Percentiles rank a stretch among this genome's conserved stretches.
These are phyloP conservation scores for Irpex sp. DNA, from an alignment of 1,284 basidiomycete species.

Conservation along the genomic window DNA sequence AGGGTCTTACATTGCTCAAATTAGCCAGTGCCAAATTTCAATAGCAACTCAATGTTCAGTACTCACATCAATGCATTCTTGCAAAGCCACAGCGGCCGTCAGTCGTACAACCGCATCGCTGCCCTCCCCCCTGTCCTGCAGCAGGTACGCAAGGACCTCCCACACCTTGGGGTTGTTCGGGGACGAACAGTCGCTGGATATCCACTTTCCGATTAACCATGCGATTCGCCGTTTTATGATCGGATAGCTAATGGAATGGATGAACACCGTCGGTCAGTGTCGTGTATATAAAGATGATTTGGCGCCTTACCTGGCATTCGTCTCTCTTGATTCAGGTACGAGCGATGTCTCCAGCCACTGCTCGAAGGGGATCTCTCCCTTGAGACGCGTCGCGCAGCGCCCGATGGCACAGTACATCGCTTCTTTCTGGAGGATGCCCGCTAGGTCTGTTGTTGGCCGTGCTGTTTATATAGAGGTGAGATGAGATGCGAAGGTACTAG, in stretches of 20 bases:
- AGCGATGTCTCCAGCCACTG: slow-evolving; percentile 64
- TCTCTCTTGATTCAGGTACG: slow-evolving; percentile 50
- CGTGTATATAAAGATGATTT: not conserved
- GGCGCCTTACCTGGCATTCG: slow-evolving; percentile 50
- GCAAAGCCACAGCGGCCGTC: slow-evolving; percentile 72
- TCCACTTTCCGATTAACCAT: slow-evolving; percentile 87
- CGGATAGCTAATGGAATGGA: slow-evolving; percentile 54
- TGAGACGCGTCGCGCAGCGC: slow-evolving; percentile 71
- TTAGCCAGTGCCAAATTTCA: too few relatives aligned
- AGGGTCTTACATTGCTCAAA: slow-evolving; percentile 39
- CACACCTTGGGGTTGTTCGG: slow-evolving; percentile 68
- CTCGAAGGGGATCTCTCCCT: slow-evolving; percentile 61
- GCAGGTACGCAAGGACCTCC: slow-evolving; percentile 75
- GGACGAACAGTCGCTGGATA: slow-evolving; percentile 59
- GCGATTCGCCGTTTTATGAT: slow-evolving; percentile 88
- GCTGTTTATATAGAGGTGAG: slow-evolving; percentile 30
- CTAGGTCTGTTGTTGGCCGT: slow-evolving; percentile 52
- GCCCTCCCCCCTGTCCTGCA: slow-evolving; percentile 64
- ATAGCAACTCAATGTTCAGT: too few relatives aligned
- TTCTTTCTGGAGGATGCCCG: slow-evolving; percentile 75
- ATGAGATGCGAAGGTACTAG: not conserved
- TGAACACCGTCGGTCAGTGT: too few relatives aligned
- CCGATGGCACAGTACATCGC: slow-evolving; percentile 88
- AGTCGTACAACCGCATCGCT: slow-evolving; percentile 82
- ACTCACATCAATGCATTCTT: slow-evolving; percentile 81